Percentiles rank a stretch among this genome's conserved stretches.
Evolutionary conservation across 305 asterid genomes (phyloP).

Genomic region (Rubia occidens): DNA sequence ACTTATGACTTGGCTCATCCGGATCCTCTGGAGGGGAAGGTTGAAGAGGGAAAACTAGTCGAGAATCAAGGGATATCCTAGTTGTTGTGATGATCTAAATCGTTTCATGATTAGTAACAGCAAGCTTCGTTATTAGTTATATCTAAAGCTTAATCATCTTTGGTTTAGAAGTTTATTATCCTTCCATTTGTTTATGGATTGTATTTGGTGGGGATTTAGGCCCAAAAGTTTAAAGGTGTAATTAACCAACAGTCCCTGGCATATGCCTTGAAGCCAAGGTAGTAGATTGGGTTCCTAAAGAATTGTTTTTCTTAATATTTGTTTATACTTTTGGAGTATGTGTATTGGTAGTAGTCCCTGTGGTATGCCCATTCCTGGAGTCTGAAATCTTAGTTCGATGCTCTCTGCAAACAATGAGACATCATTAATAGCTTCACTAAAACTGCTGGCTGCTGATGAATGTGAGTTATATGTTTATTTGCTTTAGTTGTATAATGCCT

Average conservation of each 20-base stretch:
- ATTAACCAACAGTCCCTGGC: too few relatives aligned
- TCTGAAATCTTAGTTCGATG: not conserved
- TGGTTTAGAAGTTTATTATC: not conserved
- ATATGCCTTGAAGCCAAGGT: too few relatives aligned
- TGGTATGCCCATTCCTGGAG: not conserved
- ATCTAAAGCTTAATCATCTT: not conserved
- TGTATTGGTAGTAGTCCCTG: not conserved
- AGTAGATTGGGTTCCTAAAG: too few relatives aligned
- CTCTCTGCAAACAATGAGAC: not conserved
- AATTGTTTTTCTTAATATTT: too few relatives aligned
- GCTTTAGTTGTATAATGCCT: too few relatives aligned
- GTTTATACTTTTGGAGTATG: not conserved
- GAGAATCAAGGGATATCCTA: constrained; percentile 15
- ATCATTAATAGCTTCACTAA: not conserved
- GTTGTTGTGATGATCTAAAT: constrained; percentile 11
- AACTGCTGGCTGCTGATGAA: not conserved
- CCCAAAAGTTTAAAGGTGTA: too few relatives aligned
- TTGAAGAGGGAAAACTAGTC: constrained; percentile 28
- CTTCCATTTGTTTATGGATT: not conserved
- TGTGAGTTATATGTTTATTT: not conserved
- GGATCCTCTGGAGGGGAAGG: constrained; percentile 18
- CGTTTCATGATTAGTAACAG: not conserved
- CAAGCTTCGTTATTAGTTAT: not conserved
- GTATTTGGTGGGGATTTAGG: not conserved
- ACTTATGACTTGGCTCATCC: constrained; percentile 74